Evolutionary conservation across 768 basidiomycete genomes (phyloP).

Genomic region (Pleurotus djamor): DNA sequence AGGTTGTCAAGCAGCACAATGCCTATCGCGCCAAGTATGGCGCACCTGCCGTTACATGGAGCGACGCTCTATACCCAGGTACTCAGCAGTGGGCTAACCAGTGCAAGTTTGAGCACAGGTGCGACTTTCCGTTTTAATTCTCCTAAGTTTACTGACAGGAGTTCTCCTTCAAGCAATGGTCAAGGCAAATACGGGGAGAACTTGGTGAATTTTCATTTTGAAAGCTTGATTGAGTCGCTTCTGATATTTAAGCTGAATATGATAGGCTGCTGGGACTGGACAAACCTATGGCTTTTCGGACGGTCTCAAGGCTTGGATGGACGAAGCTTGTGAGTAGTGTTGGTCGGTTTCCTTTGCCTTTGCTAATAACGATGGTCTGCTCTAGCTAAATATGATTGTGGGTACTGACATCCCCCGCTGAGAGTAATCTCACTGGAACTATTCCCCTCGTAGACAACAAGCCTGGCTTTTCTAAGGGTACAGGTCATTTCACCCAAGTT

Average conservation of each 20-base stretch:
- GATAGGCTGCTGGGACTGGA: constrained; percentile 18
- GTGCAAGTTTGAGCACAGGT: constrained; percentile 24
- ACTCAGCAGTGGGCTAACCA: constrained; percentile 17
- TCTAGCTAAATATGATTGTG: constrained; percentile 22
- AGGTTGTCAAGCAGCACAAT: constrained; percentile 17
- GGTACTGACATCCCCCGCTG: background rate
- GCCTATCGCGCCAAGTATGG: constrained; percentile 17
- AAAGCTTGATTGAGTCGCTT: background rate
- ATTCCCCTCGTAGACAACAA: constrained; percentile 16
- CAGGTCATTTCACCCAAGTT: constrained; percentile 31
- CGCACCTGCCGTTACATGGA: constrained; percentile 20
- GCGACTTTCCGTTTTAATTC: background rate
- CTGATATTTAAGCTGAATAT: background rate
- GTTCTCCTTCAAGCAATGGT: background rate
- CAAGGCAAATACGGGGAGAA: constrained; percentile 24
- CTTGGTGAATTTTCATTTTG: constrained; percentile 13
- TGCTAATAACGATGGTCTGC: background rate
- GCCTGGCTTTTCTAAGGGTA: constrained; percentile 19
- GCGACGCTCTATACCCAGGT: constrained; percentile 13
- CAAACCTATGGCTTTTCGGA: constrained; percentile 10
- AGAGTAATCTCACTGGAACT: background rate
- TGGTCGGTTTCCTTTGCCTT: background rate
- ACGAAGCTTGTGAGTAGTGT: constrained; percentile 21
- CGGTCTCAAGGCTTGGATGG: constrained; percentile 22
- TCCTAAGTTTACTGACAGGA: background rate